phyloP scores from a whole-genome alignment of 2,329 filamentous ascomycete genomes.

The Trichoderma semiorbis region DNA sequence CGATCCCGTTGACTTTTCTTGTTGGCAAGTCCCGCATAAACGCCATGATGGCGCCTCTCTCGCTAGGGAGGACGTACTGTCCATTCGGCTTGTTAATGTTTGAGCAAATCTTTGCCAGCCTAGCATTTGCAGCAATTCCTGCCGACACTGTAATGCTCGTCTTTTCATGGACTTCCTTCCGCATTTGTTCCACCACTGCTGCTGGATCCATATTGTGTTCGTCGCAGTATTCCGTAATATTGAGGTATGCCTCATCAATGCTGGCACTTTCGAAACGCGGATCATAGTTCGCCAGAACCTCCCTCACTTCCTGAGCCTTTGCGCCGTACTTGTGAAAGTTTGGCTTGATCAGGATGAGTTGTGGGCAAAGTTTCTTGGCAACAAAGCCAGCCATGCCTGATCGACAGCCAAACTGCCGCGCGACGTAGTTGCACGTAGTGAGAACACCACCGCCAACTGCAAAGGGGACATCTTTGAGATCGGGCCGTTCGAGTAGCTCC shows the following conservation, averaged over 20 bases:
- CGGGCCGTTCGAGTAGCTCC: conserved; percentile 78
- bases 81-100: conserved; percentile 97
- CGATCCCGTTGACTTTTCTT: conserved; percentile 92
- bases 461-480: conserved; percentile 82
- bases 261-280: conserved; percentile 88
- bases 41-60: conserved; percentile 70
- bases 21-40: conserved; percentile 85
- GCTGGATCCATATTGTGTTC: conserved; percentile 66
- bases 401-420: conserved; percentile 83
- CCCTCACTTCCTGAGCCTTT: conserved; percentile 84
- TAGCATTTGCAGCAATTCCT: conserved; percentile 89
- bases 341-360: conserved; percentile 74
- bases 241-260: conserved; percentile 94
- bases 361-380: conserved; percentile 87
- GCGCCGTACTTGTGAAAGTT: conserved; percentile 89
- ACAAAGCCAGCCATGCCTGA: conserved; percentile 97
- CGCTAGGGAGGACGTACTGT: conserved; percentile 72
- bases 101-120: conserved; percentile 90
- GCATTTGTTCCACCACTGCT: conserved; percentile 73
- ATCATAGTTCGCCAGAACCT: conserved; percentile 83
- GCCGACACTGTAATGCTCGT: conserved; percentile 87
- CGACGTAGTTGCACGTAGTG: conserved; percentile 78
- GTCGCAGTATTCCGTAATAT: conserved; percentile 82
- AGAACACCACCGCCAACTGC: conserved; percentile 73
- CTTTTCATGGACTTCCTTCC: conserved; percentile 69